A percentile compares a stretch with the other conserved stretches of the same genome.
These are phyloP conservation scores for Casuarina cunninghamiana DNA, from an alignment of 306 rosid genomes.

Conservation along the genomic window DNA sequence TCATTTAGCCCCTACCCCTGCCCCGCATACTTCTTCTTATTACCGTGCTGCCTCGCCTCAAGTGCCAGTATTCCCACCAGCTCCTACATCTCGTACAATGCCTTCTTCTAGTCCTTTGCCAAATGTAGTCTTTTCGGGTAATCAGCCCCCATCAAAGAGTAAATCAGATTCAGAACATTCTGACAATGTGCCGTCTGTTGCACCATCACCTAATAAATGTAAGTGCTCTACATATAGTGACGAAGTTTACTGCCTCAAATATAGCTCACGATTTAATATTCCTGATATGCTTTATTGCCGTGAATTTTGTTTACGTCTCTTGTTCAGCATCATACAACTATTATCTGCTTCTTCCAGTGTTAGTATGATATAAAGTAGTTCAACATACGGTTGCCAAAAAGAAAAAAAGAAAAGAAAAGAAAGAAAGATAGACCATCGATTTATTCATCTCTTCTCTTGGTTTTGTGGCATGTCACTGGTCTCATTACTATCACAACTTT, in stretches of 20 bases:
- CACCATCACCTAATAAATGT: constrained; percentile 54
- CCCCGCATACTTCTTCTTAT: constrained; percentile 46
- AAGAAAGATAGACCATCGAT: background rate
- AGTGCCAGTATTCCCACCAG: constrained; percentile 40
- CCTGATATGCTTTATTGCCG: constrained; percentile 1
- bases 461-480: background rate
- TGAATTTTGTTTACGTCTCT: background rate
- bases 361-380: background rate
- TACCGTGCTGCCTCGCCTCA: constrained; percentile 50
- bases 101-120: constrained; percentile 77
- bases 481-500: background rate
- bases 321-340: constrained; percentile 4
- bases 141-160: constrained; percentile 63
- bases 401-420: no score
- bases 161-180: constrained; percentile 40
- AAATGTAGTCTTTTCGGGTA: constrained; percentile 69
- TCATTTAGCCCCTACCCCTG: constrained; percentile 45
- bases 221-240: constrained; percentile 36
- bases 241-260: constrained; percentile 17
- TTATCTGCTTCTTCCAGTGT: background rate
- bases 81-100: constrained; percentile 42
- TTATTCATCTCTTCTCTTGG: background rate
- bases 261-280: constrained; percentile 8
- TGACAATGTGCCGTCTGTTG: constrained; percentile 18
- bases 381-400: background rate